phyloP scores from a whole-genome alignment of 441 rosid species.

The Euphorbia schlechtendalii region DNA sequence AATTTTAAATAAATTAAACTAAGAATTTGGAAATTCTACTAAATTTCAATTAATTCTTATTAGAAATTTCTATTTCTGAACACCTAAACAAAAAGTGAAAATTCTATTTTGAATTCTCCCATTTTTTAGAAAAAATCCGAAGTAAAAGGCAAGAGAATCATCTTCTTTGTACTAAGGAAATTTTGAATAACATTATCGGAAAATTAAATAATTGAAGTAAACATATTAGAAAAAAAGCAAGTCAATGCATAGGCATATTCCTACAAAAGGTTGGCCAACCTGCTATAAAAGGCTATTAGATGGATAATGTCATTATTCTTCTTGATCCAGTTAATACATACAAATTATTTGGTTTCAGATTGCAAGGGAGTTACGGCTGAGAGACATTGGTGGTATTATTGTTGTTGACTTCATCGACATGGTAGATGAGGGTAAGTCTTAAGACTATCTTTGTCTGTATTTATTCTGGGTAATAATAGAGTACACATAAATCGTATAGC shows the following conservation, averaged over 20 bases:
- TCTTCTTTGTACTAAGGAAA: no score
- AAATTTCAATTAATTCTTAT: no score
- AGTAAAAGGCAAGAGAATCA: no score
- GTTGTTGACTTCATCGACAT: constrained; percentile 98
- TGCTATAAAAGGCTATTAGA: not conserved
- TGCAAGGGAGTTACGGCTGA: constrained; percentile 89
- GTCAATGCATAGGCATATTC: not conserved
- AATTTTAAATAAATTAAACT: no score
- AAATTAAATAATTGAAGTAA: no score
- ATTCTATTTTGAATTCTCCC: no score
- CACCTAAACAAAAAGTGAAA: no score
- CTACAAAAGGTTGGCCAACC: not conserved
- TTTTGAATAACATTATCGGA: no score
- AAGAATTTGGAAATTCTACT: no score
- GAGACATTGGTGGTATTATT: constrained; percentile 95
- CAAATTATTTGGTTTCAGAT: constrained; percentile 47
- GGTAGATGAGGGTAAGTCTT: constrained; percentile 88
- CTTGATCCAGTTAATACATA: constrained; percentile 16
- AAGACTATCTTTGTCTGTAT: constrained; percentile 20
- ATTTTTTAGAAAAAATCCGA: no score
- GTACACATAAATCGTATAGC: not conserved
- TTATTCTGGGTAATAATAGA: not conserved
- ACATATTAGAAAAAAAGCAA: no score
- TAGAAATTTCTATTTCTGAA: no score
- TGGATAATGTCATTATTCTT: constrained; percentile 2